These are phyloP conservation scores for Globisporangium yorkense DNA, from an alignment of 352 stramenopile species.

Conservation along the genomic window DNA sequence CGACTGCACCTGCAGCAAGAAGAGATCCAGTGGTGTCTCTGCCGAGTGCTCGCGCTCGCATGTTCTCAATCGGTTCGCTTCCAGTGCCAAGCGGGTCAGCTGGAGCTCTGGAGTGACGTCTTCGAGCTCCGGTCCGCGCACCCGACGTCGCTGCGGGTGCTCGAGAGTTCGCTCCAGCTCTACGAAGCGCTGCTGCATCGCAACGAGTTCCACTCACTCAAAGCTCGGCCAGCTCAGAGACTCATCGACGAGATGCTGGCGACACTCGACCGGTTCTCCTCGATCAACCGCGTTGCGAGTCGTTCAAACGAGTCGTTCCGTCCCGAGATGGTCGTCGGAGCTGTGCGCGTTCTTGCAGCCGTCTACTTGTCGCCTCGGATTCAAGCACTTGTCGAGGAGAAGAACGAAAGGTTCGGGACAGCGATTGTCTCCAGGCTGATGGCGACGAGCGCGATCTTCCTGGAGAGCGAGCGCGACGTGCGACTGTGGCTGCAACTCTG, in stretches of 20 bases:
- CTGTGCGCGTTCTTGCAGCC: constrained; percentile 9
- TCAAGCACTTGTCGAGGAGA: constrained; percentile 6
- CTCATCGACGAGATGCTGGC: constrained; percentile 20
- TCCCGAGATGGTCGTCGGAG: constrained; percentile 9
- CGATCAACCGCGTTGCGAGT: background rate
- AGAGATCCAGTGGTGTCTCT: constrained; percentile 35
- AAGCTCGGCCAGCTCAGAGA: constrained; percentile 1
- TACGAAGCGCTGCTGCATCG: constrained; percentile 21
- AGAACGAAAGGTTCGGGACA: background rate
- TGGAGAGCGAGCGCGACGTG: constrained; percentile 1
- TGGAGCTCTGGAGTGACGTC: constrained; percentile 29
- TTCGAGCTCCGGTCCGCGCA: constrained; percentile 20
- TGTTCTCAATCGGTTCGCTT: constrained; percentile 26
- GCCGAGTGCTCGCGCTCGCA: constrained; percentile 17
- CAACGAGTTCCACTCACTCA: constrained; percentile 28
- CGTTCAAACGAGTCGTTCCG: background rate
- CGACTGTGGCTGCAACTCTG: constrained; percentile 11
- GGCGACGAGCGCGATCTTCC: constrained; percentile 1
- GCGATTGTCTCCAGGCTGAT: constrained; percentile 8
- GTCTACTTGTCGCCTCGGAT: constrained; percentile 14
- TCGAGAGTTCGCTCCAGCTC: constrained; percentile 24
- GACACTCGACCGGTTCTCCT: constrained; percentile 12
- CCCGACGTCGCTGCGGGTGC: constrained; percentile 25
- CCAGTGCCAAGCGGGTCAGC: constrained; percentile 26
- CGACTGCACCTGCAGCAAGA: constrained; percentile 21